Conservation (phyloP, 805 yeast species). For the Metschnikowia peoriensis region DNA sequence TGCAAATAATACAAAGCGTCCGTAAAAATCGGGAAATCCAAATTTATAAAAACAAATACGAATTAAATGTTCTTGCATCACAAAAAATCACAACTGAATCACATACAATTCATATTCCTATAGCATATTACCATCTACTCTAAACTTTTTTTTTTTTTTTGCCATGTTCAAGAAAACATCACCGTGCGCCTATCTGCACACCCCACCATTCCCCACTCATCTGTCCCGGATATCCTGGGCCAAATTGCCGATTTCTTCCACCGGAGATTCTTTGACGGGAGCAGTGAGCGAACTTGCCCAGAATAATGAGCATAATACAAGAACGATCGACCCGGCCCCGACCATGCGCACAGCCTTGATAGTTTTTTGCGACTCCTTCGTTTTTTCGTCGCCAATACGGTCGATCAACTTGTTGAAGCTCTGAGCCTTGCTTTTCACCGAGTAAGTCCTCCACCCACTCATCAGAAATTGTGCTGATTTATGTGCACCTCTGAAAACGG, state of each 20-base stretch:
- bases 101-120: too few relatives aligned
- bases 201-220: neutral
- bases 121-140: too few relatives aligned
- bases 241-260: conserved; percentile 13
- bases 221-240: conserved; percentile 15
- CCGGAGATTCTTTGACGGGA: conserved; percentile 14
- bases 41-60: too few relatives aligned
- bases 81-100: too few relatives aligned
- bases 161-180: too few relatives aligned
- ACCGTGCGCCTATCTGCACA: neutral
- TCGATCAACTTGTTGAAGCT: conserved; percentile 26
- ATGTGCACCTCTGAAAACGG: neutral
- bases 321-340: conserved; percentile 18
- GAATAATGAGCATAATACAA: conserved; percentile 17
- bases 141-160: too few relatives aligned
- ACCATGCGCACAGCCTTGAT: conserved; percentile 22
- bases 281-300: conserved; percentile 18
- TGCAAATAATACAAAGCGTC: too few relatives aligned
- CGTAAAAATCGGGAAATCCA: too few relatives aligned
- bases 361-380: conserved; percentile 29
- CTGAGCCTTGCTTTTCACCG: conserved; percentile 15
- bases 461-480: neutral
- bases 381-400: conserved; percentile 33
- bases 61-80: too few relatives aligned
- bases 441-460: neutral